Base-by-base conservation (phyloP, 2,329 filamentous ascomycete species). In the Colletotrichum karsti region DNA sequence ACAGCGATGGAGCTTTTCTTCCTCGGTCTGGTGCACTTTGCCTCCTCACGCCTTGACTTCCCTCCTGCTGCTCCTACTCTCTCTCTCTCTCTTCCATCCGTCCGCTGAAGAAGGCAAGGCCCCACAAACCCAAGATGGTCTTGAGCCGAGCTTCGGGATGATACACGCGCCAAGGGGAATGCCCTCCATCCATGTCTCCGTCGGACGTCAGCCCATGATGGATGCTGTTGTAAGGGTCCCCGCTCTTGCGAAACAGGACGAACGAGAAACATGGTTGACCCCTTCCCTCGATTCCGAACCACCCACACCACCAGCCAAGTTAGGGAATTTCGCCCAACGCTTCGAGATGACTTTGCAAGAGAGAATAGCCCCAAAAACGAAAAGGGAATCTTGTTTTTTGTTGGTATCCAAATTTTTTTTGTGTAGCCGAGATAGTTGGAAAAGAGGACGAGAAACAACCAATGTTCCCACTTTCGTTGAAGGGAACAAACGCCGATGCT, bases 401-500 rank as follows among this genome's bases (percentile, higher is more conserved):
- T 22, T 5, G 26, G 18, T 9, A 8, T 50, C 46, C 15, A n/a
- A n/a, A n/a, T n/a, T 50, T 30, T 46, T 53, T 39, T 58, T 18
- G 10, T 35, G 33, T 13, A 61, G 46, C 37, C 46, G 37, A 15
- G 7, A n/a, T 61, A 26, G n/a, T 35, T 30, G 46, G 41, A 48
- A 58, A 50, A 37, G 50, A 42, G 33, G 5, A 44, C 18, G 37
- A 67, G n/a, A 35, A 12, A 57, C 22, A 33, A 42, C 57, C n/a
- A 13, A 35, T 22, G 13, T 24, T 46, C 42, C 53, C n/a, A n/a
- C n/a, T 35, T 39, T 67, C 62, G 62, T 67, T 30, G 15, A 28
- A 28, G 46, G 48, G 39, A 48, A 65, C 15, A 68, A 70, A 69
- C 65, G 65, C 68, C 68, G 60, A 65, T 69, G 68, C 68, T 70